phyloP scores from a whole-genome alignment of 441 rosid genomes.

The Pelargonium citronellum region DNA sequence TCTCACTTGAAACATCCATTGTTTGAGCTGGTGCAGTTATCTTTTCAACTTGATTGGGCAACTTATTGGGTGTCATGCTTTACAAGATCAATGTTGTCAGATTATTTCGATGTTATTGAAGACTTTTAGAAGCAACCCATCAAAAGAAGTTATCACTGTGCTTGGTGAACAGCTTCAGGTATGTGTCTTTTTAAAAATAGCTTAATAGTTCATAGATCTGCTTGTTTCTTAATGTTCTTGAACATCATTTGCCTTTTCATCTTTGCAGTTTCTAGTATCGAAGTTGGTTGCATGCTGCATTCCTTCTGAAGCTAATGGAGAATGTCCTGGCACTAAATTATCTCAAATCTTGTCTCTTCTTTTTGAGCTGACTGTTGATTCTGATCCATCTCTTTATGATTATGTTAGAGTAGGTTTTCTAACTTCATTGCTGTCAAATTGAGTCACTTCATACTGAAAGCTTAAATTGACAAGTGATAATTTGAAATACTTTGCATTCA shows the following conservation, averaged over 20 bases:
- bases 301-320: slow-evolving; percentile 40
- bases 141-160: slow-evolving; percentile 58
- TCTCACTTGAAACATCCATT: slow-evolving; percentile 9
- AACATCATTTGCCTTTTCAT: slow-evolving; percentile 19
- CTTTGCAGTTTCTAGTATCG: slow-evolving; percentile 81
- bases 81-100: slow-evolving; percentile 88
- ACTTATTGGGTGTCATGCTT: slow-evolving; percentile 51
- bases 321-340: slow-evolving; percentile 43
- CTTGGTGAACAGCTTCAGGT: slow-evolving; percentile 98
- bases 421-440: slow-evolving; percentile 14
- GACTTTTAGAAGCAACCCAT: slow-evolving; percentile 49
- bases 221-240: slow-evolving; percentile 10
- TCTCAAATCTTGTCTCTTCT: slow-evolving; percentile 62
- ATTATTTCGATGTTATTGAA: slow-evolving; percentile 61
- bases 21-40: slow-evolving; percentile 54
- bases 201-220: neutral
- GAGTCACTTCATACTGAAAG: neutral
- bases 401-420: slow-evolving; percentile 61
- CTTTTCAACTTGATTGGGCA: slow-evolving; percentile 86
- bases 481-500: neutral
- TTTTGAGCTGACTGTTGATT: slow-evolving; percentile 52
- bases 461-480: neutral
- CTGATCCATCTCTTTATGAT: slow-evolving; percentile 65
- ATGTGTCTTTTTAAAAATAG: slow-evolving; percentile 20
- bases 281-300: slow-evolving; percentile 85